Evolutionary conservation across 2,329 filamentous ascomycete genomes (phyloP), one percentile per base, ranked within the genome.

Genomic region (Eurotiales sp.): DNA sequence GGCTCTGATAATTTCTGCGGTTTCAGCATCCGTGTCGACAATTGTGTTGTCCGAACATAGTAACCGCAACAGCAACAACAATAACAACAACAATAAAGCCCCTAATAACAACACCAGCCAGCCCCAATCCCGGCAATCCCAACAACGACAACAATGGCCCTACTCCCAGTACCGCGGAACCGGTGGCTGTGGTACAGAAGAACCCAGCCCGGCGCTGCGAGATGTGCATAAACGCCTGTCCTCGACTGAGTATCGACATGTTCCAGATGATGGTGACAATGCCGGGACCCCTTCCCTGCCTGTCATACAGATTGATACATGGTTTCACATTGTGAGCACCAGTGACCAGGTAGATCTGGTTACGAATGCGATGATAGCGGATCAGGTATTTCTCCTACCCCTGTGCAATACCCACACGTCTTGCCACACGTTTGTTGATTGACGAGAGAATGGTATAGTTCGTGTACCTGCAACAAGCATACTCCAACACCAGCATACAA

Each of bases 381-480:
- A 58, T 11, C 70, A 72, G 62, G 69, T 71, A 34, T 55, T 60
- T 58, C n/a, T n/a, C n/a, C n/a, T n/a, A n/a, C n/a, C n/a, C n/a
- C n/a, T n/a, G n/a, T n/a, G n/a, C n/a, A n/a, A n/a, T n/a, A n/a
- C n/a, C n/a, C n/a, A n/a, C n/a, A n/a, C n/a, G n/a, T n/a, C n/a
- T n/a, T n/a, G n/a, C n/a, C n/a, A n/a, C n/a, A n/a, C n/a, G n/a
- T n/a, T n/a, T n/a, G n/a, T n/a, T n/a, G n/a, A n/a, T n/a, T n/a
- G n/a, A n/a, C n/a, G n/a, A n/a, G n/a, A n/a, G n/a, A n/a, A n/a
- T n/a, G n/a, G n/a, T n/a, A 57, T 17, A 70, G 68, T 42, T 70
- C 48, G 59, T 59, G 8, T 67, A 68, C 36, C 59, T 74, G 8
- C 79, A 79, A 67, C 65, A 70, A 30, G 67, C 73, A 36, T 79